Evolutionary conservation across 2,329 filamentous ascomycete genomes (phyloP).

Genomic region (Trichocomaceae sp.): DNA sequence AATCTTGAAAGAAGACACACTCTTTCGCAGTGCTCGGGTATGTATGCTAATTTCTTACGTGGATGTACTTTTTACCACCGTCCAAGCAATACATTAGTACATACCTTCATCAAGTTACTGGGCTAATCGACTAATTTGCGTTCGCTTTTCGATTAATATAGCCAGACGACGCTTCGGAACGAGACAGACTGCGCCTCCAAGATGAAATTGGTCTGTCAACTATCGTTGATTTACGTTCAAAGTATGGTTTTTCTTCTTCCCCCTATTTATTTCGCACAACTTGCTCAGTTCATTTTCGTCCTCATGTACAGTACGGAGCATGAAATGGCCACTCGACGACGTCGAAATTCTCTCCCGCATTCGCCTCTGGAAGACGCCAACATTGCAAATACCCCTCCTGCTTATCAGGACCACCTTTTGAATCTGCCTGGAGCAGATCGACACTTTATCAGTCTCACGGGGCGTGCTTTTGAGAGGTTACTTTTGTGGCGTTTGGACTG

Average conservation of each 20-base stretch:
- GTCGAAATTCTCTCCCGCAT: slow-evolving; percentile 32
- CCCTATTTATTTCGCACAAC: slow-evolving; percentile 17
- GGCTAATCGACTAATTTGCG: background rate
- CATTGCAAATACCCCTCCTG: slow-evolving; percentile 38
- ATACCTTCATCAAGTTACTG: background rate
- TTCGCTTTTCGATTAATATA: slow-evolving; percentile 9
- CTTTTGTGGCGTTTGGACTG: slow-evolving; percentile 63
- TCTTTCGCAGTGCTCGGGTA: slow-evolving; percentile 63
- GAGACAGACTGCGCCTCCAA: slow-evolving; percentile 56
- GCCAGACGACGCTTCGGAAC: slow-evolving; percentile 62
- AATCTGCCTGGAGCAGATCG: slow-evolving; percentile 61
- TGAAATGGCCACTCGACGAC: slow-evolving; percentile 59
- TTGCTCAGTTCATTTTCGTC: slow-evolving; percentile 2
- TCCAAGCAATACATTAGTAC: background rate
- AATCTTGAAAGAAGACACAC: slow-evolving; percentile 53
- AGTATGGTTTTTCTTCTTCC: slow-evolving; percentile 42
- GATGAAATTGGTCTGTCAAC: slow-evolving; percentile 60
- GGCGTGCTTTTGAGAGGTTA: slow-evolving; percentile 60
- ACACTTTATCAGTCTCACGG: slow-evolving; percentile 66
- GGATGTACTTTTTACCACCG: too few species aligned
- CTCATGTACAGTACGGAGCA: slow-evolving; percentile 59
- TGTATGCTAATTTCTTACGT: background rate
- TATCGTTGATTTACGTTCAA: slow-evolving; percentile 72
- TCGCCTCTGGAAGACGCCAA: slow-evolving; percentile 18
- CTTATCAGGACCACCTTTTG: slow-evolving; percentile 49